Conservation (phyloP, 73 alveolate genomes). For the Breviolum minutum region DNA sequence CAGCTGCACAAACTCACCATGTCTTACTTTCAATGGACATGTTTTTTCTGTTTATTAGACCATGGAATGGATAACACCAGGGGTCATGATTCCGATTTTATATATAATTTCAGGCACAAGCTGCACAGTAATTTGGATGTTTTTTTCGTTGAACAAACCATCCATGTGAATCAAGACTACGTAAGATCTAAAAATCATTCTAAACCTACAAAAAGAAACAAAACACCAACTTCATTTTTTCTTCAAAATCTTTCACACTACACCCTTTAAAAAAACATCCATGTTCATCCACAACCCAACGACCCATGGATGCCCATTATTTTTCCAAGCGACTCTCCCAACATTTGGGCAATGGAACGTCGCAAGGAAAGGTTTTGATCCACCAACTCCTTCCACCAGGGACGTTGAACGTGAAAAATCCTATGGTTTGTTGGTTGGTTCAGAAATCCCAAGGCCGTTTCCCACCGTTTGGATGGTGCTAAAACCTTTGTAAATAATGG, state of each 20-base stretch:
- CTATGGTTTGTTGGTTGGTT: neutral
- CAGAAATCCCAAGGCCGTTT: neutral
- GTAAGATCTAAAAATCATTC: neutral
- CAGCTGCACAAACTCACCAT: too few relatives aligned
- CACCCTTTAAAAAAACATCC: neutral
- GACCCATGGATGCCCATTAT: neutral
- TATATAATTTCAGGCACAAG: too few relatives aligned
- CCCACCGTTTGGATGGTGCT: too few relatives aligned
- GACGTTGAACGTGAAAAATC: neutral
- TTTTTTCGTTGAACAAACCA: too few relatives aligned
- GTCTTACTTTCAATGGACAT: too few relatives aligned
- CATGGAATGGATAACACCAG: too few relatives aligned
- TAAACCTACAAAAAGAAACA: neutral
- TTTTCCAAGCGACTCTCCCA: neutral
- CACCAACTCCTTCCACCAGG: conserved; percentile 9
- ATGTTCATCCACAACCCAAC: neutral
- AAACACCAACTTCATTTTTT: neutral
- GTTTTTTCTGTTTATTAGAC: too few relatives aligned
- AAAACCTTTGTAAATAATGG: too few relatives aligned
- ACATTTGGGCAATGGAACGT: conserved; percentile 20
- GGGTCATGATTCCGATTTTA: too few relatives aligned
- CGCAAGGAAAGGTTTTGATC: conserved; percentile 63
- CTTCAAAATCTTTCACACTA: neutral
- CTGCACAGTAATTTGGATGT: too few relatives aligned
- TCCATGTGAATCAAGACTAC: neutral